Conservation (phyloP, 2,329 filamentous ascomycete genomes). For the Beauveria asiatica region DNA sequence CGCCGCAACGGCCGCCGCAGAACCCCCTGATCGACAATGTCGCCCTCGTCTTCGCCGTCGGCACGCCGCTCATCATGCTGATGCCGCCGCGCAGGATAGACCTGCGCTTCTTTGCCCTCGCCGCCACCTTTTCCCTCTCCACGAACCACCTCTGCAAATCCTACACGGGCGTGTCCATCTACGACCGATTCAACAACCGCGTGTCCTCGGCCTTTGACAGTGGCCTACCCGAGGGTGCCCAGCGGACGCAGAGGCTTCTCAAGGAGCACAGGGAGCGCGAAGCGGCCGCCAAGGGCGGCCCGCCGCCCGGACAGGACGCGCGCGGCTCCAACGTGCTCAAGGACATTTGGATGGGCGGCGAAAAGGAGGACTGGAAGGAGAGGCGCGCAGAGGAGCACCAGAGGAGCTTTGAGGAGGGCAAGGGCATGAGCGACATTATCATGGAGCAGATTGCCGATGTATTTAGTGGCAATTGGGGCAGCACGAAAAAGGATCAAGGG, state of each 20-base stretch:
- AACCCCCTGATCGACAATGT: conserved; percentile 36
- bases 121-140: conserved; percentile 41
- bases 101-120: conserved; percentile 41
- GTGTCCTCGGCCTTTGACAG: conserved; percentile 37
- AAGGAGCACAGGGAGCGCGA: conserved; percentile 36
- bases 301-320: conserved; percentile 17
- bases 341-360: conserved; percentile 51
- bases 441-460: conserved; percentile 49
- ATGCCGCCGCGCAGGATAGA: conserved; percentile 45
- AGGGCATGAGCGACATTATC: conserved; percentile 48
- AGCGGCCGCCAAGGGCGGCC: conserved; percentile 18
- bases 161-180: conserved; percentile 47
- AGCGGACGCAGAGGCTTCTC: conserved; percentile 37
- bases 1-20: conserved; percentile 21
- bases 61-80: conserved; percentile 39
- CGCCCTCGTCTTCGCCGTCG: conserved; percentile 38
- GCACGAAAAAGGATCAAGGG: conserved; percentile 20
- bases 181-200: conserved; percentile 37
- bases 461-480: conserved; percentile 31
- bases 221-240: conserved; percentile 49
- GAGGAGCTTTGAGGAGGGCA: conserved; percentile 46
- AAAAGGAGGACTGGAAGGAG: conserved; percentile 45
- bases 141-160: conserved; percentile 48
- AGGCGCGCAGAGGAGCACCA: conserved; percentile 43
- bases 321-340: conserved; percentile 30